Base-by-base conservation (phyloP, 495 filamentous ascomycete genomes). In the Chaetomium cochliodes region DNA sequence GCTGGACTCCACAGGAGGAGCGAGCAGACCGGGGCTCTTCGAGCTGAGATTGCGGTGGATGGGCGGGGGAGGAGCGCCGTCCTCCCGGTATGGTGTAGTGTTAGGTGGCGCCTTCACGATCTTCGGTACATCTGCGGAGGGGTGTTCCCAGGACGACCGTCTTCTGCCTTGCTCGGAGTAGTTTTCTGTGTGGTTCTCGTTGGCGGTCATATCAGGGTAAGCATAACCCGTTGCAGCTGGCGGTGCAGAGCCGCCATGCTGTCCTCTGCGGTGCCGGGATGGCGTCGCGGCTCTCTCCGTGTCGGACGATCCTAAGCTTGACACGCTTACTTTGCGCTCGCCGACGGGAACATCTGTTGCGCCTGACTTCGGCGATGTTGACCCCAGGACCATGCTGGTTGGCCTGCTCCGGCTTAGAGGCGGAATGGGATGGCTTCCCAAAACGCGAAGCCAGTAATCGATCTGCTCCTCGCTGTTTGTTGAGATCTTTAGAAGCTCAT, bases 401-500 rank as follows among this genome's bases (percentile, higher is more conserved):
- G 76, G 67, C 33, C 76, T 80, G 2, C 78, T 74, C 42, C 65
- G 69, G 16, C 76, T 70, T 28, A 71, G 71, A 12, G 92, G 93
- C 33, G 94, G 93, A 47, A 90, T 76, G 33, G 94, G 94, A 26
- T 82, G 79, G 58, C 82, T 79, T 12, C 92, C 91, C 26, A 99
- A 74, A 78, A 97, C 88, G 41, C 89, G 80, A 33, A 97, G 78
- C 96, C 96, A 99, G 72, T 98, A 93, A 15, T 77, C 58, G n/a
- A 85, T 86, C 60, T 92, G 84, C 52, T 90, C 88, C 54, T 91
- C 86, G 70, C 90, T 87, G 54, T 88, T 85, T 3, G 88, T 83
- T 11, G 75, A 80, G 11, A 98, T 80, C 18, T 85, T 85, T 61
- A 98, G 77, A 2, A 96, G 74, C 74, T 99, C 93, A 55, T 88